Base-by-base conservation (phyloP, 495 filamentous ascomycete species). In the Chaetomium cochliodes region DNA sequence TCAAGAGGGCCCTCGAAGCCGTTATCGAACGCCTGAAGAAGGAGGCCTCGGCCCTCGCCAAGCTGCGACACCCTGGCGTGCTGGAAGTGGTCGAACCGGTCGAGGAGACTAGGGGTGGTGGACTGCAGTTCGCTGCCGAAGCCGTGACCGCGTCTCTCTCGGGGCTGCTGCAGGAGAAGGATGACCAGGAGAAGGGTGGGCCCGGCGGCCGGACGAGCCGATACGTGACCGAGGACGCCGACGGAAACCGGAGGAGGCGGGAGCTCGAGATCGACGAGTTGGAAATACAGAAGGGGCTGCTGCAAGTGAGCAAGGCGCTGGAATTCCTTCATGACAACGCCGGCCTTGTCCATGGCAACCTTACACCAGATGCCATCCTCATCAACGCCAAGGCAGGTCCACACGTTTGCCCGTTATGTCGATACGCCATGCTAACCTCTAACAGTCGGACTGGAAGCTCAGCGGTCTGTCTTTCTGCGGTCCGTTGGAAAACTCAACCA, bases 261-360 rank as follows among this genome's bases (percentile, higher is more conserved):
- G 96, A 98, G 71, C 67, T 97, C 2, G 94, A 98, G 72, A 93
- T 98, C 63, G 96, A 98, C 72, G 94, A 98, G 77, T 78, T 98
- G 66, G 94, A 98, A 74, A 94, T 98, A 67, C 94, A 98, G 74
- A 98, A 98, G 77, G 94, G 94, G 0, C 75, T 98, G 49, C 77
- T 97, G 54, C 94, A 98, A 76, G 84, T 98, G 46, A 92, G 90
- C 66, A 97, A 96, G 74, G 94, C 92, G 20, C 79, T 98, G 26
- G 93, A 98, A 77, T 98, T 98, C 69, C 79, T 98, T 22, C 94
- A 98, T 70, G 94, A 98, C 73, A 97, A 93, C 72, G 94, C 94
- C 30, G 92, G 90, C 0, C 81, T 98, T 26, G 90, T 98, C 2
- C 94, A 98, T 75, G 90, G 88, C 23, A 98, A 98, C 71, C 78